phyloP scores from a whole-genome alignment of 148 eudicot genomes.

The Diospyros kaki region DNA sequence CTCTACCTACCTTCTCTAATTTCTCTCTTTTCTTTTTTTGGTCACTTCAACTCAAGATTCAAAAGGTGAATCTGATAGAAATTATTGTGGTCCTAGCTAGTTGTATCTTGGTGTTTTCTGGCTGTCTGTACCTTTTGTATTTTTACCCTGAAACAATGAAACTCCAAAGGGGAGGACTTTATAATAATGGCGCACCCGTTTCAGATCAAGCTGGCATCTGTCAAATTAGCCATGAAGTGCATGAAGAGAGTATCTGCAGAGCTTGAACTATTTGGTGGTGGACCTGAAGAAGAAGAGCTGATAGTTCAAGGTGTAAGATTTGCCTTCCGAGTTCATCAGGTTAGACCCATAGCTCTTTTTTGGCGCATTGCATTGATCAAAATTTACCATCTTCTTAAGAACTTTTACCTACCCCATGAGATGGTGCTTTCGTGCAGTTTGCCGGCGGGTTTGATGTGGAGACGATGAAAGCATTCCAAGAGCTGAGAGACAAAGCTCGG shows the following conservation, averaged over 20 bases:
- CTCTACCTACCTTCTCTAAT: too few relatives aligned
- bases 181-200: constrained; percentile 15
- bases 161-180: not conserved
- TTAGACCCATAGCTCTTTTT: constrained; percentile 11
- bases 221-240: constrained; percentile 87
- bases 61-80: too few relatives aligned
- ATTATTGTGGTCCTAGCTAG: too few relatives aligned
- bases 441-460: constrained; percentile 98
- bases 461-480: constrained; percentile 94
- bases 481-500: constrained; percentile 82
- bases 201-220: constrained; percentile 97
- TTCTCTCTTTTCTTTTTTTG: not conserved
- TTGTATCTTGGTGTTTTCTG: constrained; percentile 18
- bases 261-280: constrained; percentile 65
- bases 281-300: constrained; percentile 87
- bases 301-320: constrained; percentile 90
- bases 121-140: constrained; percentile 19
- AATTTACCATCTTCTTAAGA: not conserved
- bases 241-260: constrained; percentile 96
- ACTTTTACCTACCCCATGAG: not conserved
- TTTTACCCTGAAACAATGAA: too few relatives aligned
- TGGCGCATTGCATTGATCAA: not conserved
- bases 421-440: constrained; percentile 32
- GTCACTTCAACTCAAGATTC: not conserved
- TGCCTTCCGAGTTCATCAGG: constrained; percentile 99